Evolutionary conservation across 768 basidiomycete genomes (phyloP).

Genomic region (Floccularia luteovirens): DNA sequence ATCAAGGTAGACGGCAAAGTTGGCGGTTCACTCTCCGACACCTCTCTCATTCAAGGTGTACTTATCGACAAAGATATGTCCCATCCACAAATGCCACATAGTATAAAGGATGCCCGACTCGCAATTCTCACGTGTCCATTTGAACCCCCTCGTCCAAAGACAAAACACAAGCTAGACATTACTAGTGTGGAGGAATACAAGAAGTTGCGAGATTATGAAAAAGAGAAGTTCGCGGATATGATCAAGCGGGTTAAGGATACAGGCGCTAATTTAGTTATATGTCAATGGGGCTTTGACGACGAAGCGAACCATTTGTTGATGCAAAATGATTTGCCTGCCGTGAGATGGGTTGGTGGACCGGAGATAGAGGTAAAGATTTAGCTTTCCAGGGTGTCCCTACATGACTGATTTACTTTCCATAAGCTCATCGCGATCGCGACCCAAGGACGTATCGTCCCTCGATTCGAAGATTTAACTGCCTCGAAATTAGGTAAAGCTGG

Average conservation of each 20-base stretch:
- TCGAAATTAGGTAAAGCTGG: slow-evolving; percentile 94
- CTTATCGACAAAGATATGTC: slow-evolving; percentile 99
- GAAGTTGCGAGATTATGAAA: slow-evolving; percentile 90
- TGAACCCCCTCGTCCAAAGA: slow-evolving; percentile 98
- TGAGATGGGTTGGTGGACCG: slow-evolving; percentile 98
- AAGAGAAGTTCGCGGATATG: slow-evolving; percentile 95
- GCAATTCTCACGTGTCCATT: slow-evolving; percentile 99
- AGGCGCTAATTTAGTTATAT: slow-evolving; percentile 97
- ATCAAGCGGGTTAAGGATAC: slow-evolving; percentile 94
- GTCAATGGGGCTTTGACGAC: slow-evolving; percentile 99
- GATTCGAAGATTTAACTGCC: slow-evolving; percentile 90
- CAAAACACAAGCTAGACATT: slow-evolving; percentile 98
- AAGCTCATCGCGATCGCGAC: slow-evolving; percentile 98
- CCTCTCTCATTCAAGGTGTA: slow-evolving; percentile 91
- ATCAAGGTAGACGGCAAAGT: slow-evolving; percentile 99
- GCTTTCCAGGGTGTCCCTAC: neutral
- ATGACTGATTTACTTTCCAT: slow-evolving; percentile 1
- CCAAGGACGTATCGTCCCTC: slow-evolving; percentile 94
- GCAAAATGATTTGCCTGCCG: slow-evolving; percentile 96
- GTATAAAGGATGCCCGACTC: slow-evolving; percentile 81
- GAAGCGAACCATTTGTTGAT: slow-evolving; percentile 97
- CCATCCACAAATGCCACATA: slow-evolving; percentile 94
- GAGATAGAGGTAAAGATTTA: slow-evolving; percentile 78
- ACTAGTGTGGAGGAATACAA: slow-evolving; percentile 95
- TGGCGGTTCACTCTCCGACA: slow-evolving; percentile 94